Conservation (phyloP, 2,329 filamentous ascomycete genomes). For the Aspergillus candidus region DNA sequence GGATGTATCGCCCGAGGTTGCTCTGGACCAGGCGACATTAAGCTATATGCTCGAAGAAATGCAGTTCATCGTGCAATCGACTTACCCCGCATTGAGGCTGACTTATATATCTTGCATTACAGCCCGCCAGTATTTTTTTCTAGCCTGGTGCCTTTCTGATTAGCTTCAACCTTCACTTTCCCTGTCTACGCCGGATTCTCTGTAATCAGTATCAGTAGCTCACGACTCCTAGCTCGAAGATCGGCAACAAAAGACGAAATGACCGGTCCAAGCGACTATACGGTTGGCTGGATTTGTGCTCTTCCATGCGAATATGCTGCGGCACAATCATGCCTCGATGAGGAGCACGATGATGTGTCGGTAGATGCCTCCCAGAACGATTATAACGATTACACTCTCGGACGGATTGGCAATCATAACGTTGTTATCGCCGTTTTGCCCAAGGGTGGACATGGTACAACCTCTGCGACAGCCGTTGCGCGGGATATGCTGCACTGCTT, state of each 20-base stretch:
- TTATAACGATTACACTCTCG: conserved; percentile 26
- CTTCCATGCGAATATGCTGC: conserved; percentile 34
- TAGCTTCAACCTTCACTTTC: no score
- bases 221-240: no score
- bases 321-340: conserved; percentile 37
- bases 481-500: conserved; percentile 26
- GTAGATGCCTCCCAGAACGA: conserved; percentile 12
- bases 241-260: neutral
- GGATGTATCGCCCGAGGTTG: no score
- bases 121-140: no score
- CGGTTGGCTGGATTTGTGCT: conserved; percentile 44
- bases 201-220: no score
- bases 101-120: no score
- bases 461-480: conserved; percentile 28
- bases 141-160: no score
- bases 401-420: conserved; percentile 24
- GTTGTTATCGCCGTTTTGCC: conserved; percentile 26
- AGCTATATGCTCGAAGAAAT: no score
- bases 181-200: no score
- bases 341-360: conserved; percentile 24
- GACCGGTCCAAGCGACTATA: conserved; percentile 23
- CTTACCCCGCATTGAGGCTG: no score
- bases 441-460: conserved; percentile 17
- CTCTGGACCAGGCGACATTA: no score
- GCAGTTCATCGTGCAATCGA: no score